Base-by-base conservation (phyloP, 306 rosid species). In the Lablab purpureus region DNA sequence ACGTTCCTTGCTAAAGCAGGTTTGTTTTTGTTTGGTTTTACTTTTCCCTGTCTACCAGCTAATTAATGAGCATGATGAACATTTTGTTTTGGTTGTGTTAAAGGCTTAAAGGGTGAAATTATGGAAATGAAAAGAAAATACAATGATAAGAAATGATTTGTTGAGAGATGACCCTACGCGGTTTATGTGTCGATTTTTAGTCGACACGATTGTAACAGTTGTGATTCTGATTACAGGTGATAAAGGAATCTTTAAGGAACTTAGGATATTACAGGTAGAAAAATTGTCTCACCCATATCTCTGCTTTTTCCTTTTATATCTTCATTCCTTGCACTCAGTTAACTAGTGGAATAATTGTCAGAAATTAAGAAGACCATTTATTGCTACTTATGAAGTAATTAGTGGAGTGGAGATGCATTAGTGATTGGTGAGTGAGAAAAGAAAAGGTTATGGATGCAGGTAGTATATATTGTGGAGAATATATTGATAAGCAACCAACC, bases 151-250 rank as follows among this genome's bases (percentile, higher is more conserved):
- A 81, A 62, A 73, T 72, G 77, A 84, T 77, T 28, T 82, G 85
- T 75, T 68, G 54, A 60, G 3, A 18, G 37, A 73, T 36, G 84
- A 74, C 87, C 83, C 72, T 81, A 81, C 76, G 27, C 88, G 81
- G 80, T 78, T 69, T 80, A 45, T 87, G 78, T 82, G 79, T 80
- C 71, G 47, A 80, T 74, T 86, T 89, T 85, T 81, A 85, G 76
- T 60, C 68, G 83, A 89, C 90, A 80, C 74, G 86, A 84, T 87
- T 73, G 80, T 81, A 76, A 85, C 81, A 85, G 78, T 79, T 76
- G 60, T 73, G 77, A 82, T 84, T 87, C 81, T 89, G 71, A 58
- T 76, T 84, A 67, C 79, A 71, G 58, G 45, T 68, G 81, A 79
- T 78, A 25, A 55, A 50, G 77, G 91, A 92, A 88, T 90, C 82